Evolutionary conservation across 1,284 basidiomycete genomes (phyloP), one percentile per base, ranked within the genome.

Genomic region (Anthracocystis panici-leucophaei): DNA sequence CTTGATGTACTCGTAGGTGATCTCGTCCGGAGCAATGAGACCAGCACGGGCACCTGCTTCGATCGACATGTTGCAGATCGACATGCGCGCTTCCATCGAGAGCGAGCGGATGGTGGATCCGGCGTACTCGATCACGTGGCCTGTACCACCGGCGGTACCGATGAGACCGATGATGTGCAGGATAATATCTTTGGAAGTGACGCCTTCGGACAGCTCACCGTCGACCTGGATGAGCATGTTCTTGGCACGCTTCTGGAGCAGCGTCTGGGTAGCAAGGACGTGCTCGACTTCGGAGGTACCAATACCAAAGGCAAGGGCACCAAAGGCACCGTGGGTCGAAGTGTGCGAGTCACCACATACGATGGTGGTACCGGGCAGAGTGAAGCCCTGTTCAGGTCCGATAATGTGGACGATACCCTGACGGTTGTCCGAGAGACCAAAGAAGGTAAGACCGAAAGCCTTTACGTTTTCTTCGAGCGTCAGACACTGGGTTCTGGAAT

Each of bases 1-100:
- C 58, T 82, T 79, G 63, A 84, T 74, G 77, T 84, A 84, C 48
- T 83, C 81, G 65, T 76, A 81, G 16, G 83, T 84, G 65, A 57
- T 79, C 59, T 83, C 78, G 57, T 84, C 83, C 6, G 83, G 83
- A 12, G 82, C 82, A 29, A 84, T 81, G 54, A 84, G 75, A 66
- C 83, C 83, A n/a, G 83, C 83, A 50, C 82, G 79, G n/a, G 82
- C 83, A 46, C 83, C 83, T 7, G 81, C 83, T 65, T 84, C 83
- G 65, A 84, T 84, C 42, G 80, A 82, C 83, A 84, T 84, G 77
- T 84, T 84, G 79, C 83, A 84, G 73, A 84, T 84, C 35, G 75
- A 78, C 83, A 84, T 84, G 29, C 83, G 74, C 11, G 78, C 83
- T 67, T 82, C 83, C 82, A 84, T 84, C 41, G 73, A 77, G 42